Evolutionary conservation across 805 yeast species (phyloP).

Genomic region (Candida chilensis): DNA sequence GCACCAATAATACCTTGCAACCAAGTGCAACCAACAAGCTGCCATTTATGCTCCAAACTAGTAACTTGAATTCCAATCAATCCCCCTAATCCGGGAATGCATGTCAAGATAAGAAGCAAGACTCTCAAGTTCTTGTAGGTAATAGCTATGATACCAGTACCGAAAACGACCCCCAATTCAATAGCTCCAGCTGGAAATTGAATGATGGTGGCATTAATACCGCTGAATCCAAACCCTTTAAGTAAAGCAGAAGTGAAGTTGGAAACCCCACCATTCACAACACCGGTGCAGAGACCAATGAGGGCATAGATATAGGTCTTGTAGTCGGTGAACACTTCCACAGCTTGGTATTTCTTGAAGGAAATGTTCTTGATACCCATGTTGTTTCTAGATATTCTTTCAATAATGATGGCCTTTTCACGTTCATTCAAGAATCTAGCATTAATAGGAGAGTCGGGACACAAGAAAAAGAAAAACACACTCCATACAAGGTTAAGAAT

Average conservation of each 20-base stretch:
- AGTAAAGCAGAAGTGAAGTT: no score
- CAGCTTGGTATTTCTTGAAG: constrained; percentile 10
- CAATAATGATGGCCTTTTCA: constrained; percentile 14
- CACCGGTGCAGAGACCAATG: constrained; percentile 14
- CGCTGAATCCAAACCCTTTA: constrained; percentile 19
- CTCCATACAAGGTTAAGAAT: no score
- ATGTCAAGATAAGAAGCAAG: constrained; percentile 6
- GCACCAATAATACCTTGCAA: constrained; percentile 18
- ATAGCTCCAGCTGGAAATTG: constrained; percentile 17
- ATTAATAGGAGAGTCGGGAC: constrained; percentile 15
- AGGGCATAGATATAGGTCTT: constrained; percentile 10
- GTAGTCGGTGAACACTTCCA: constrained; percentile 12
- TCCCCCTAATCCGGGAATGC: constrained; percentile 10
- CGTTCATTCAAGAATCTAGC: constrained; percentile 22
- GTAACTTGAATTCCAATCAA: constrained; percentile 11
- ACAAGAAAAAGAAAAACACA: no score
- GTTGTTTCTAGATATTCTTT: constrained; percentile 11
- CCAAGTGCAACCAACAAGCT: constrained; percentile 19
- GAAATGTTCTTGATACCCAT: constrained; percentile 14
- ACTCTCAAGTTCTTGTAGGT: constrained; percentile 2
- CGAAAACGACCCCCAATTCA: constrained; percentile 12
- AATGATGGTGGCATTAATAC: constrained; percentile 15
- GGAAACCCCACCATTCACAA: no score
- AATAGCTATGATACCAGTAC: constrained; percentile 10
- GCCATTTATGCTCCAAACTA: constrained; percentile 12